These are phyloP conservation scores for Pseudonitzschia pungens DNA, from an alignment of 108 stramenopile species.

Conservation along the genomic window DNA sequence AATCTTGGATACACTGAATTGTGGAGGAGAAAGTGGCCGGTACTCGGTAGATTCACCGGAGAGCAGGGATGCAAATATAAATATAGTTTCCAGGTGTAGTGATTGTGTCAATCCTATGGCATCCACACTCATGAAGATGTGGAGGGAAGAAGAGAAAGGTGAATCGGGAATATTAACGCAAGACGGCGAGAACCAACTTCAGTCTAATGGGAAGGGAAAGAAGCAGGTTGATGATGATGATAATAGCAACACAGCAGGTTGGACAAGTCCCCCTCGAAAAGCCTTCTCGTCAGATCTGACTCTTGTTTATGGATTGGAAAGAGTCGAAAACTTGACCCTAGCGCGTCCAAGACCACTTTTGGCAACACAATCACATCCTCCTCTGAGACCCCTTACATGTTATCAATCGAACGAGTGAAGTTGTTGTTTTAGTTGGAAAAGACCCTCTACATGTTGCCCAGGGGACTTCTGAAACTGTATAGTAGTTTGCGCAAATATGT, in stretches of 20 bases:
- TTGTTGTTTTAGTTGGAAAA: neutral
- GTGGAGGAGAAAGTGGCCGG: neutral
- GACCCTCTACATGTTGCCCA: neutral
- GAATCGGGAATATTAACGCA: neutral
- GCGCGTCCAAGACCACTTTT: neutral
- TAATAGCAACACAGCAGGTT: neutral
- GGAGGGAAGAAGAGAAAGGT: neutral
- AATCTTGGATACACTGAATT: neutral
- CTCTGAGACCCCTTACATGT: neutral
- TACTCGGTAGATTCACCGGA: neutral
- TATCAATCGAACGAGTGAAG: neutral
- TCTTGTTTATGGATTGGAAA: constrained; percentile 6
- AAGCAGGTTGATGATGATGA: neutral
- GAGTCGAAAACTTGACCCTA: constrained; percentile 10
- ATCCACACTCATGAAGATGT: constrained; percentile 10
- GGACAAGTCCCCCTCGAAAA: constrained; percentile 3
- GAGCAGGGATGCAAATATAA: neutral
- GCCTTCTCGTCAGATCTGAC: constrained; percentile 1
- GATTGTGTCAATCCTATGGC: constrained; percentile 16
- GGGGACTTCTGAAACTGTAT: too few relatives aligned
- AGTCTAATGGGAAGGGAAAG: neutral
- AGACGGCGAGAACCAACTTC: neutral
- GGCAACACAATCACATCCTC: neutral
- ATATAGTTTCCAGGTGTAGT: neutral
- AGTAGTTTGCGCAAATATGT: too few relatives aligned